A percentile compares a stretch with the other conserved stretches of the same genome.
These are phyloP conservation scores for Rubia peregrina DNA, from an alignment of 305 asterid genomes.

Conservation along the genomic window DNA sequence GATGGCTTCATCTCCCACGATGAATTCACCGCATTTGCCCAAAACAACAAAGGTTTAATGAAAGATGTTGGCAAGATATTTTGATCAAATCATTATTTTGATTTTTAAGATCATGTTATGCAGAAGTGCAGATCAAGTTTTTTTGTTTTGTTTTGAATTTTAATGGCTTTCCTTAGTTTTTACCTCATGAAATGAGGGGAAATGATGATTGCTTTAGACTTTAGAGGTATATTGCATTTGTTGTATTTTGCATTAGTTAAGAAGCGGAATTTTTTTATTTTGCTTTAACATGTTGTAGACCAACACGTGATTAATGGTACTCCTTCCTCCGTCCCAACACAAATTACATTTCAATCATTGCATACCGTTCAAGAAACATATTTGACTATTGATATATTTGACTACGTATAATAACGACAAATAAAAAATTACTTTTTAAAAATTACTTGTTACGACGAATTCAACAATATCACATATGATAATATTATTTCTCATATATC, in stretches of 20 bases:
- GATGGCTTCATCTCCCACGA: slow-evolving; percentile 61
- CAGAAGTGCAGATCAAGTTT: neutral
- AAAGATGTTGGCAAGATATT: slow-evolving; percentile 73
- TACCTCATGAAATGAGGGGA: too few relatives aligned
- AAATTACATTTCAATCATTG: too few relatives aligned
- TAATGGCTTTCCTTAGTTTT: neutral
- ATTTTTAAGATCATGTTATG: neutral
- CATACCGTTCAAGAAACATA: too few relatives aligned
- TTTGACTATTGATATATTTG: too few relatives aligned
- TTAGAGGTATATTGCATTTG: neutral
- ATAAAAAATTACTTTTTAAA: too few relatives aligned
- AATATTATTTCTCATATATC: too few relatives aligned
- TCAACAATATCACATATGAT: too few relatives aligned
- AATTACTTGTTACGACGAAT: too few relatives aligned
- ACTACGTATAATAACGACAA: too few relatives aligned
- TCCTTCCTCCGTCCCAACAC: too few relatives aligned
- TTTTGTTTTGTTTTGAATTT: neutral
- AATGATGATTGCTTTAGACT: too few relatives aligned
- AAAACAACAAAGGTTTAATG: slow-evolving; percentile 55
- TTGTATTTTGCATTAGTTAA: neutral
- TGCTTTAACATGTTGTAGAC: neutral
- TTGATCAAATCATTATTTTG: slow-evolving; percentile 16
- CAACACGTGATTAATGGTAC: neutral
- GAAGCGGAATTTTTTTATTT: neutral
- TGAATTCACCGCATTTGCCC: slow-evolving; percentile 49